Base-by-base conservation (phyloP, 2,329 filamentous ascomycete genomes). In the Talaromyces sp. region DNA sequence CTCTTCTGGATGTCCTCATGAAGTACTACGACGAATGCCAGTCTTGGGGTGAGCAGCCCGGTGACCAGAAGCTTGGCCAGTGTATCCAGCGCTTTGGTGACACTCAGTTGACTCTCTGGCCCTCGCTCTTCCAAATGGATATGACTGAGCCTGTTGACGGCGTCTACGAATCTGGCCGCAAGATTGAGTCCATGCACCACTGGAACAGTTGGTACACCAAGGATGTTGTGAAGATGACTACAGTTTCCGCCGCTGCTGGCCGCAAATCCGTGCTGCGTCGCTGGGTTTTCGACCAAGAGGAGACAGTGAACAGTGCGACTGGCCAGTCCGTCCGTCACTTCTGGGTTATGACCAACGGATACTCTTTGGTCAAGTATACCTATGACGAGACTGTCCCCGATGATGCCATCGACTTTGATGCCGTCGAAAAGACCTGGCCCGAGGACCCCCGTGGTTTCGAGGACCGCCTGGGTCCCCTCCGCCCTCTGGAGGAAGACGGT, bases 131-230 rank as follows among this genome's bases (percentile, higher is more conserved):
- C 63, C 74, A 76, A 64, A 75, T 76, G 74, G 74, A 76, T 51
- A 70, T 77, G 67, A 69, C 66, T 44, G 73, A 73, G 24, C 69
- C 69, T 13, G 67, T 73, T 9, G 72, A 75, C 40, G 74, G 74
- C 56, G 63, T 77, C 13, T 76, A 74, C 53, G 74, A 77, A 54
- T 76, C 73, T 14, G 74, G 74, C 24, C 67, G 71, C 36, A 70
- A 66, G 61, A 75, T 77, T n/a, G 69, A 75, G 50, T 70, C 71
- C 39, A 64, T 76, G 47, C 74, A 77, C 61, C 74, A 77, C 60
- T 76, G 74, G 73, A 72, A 69, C 60, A 74, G 70, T 36, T 77
- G 74, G 74, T 75, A 75, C 57, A 68, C 62, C 49, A 75, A 74
- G 66, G 74, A 76, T 51, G 74, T 77, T 3, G 71, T 75, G 30